Base-by-base conservation (phyloP, 148 eudicot genomes). In the Rhododendron ferrugineum region DNA sequence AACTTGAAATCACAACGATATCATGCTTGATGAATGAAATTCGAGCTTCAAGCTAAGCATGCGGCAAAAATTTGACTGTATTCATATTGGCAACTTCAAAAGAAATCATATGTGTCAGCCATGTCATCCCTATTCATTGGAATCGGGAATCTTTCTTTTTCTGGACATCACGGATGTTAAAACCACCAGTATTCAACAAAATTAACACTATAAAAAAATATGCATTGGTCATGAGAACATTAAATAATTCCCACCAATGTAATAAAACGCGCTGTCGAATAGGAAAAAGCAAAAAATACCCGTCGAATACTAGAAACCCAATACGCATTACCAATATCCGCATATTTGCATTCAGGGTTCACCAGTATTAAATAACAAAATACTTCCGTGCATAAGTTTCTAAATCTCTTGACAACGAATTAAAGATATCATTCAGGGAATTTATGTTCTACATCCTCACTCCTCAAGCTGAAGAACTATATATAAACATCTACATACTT, bases 301-400 rank as follows among this genome's bases (percentile, higher is more conserved):
- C 91, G 90, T 72, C 77, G 81, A 42, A 92, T 50, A 78, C 80
- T 77, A 1, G 88, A 84, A 73, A 66, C 82, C 89, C 92, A 90
- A 87, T 89, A 85, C 44, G 87, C 86, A 49, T 85, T 86, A 28
- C 72, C 88, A 30, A 3, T 54, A 54, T 68, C 82, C 56, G 86
- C 81, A 79, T 82, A 88, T 34, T 90, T 90, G 9, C 87, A 73
- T 70, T 87, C 86, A 44, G 93, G 89, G 60, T 88, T 90, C 56
- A 87, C 90, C 36, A 84, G 76, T 68, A 89, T 90, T 4, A 16
- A 54, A 15, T 54, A 16, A 54, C 0, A 54, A 54, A 54, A 4
- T 54, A 54, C 60, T 54, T 54, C 8, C 60, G 1, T 54, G 60
- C 60, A 54, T 54, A 54, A 54, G 5, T 54, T 54, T 47, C 0